A percentile compares a stretch with the other conserved stretches of the same genome.
phyloP scores from a whole-genome alignment of 805 yeast species.

The Kuraishia hungarica region DNA sequence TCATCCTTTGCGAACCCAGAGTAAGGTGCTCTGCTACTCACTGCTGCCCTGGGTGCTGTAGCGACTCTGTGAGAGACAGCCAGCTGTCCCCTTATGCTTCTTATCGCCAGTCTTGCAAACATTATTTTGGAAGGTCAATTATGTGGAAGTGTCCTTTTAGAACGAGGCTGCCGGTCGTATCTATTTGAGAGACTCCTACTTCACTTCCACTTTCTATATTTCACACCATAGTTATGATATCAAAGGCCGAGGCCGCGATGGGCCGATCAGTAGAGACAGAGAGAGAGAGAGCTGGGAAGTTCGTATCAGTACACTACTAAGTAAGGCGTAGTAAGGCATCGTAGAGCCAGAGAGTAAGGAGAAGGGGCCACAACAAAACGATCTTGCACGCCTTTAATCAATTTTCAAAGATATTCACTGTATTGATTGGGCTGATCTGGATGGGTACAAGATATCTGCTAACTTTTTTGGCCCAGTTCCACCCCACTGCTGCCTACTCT shows the following conservation, averaged over 20 bases:
- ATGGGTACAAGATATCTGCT: no score
- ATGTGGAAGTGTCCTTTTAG: no score
- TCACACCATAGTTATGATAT: neutral
- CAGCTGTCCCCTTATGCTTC: neutral
- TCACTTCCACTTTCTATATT: no score
- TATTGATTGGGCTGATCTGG: no score
- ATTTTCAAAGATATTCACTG: no score
- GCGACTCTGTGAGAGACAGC: neutral
- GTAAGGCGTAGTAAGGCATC: neutral
- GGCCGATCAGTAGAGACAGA: neutral
- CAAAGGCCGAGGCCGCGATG: neutral
- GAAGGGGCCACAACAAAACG: neutral
- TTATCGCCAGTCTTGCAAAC: neutral
- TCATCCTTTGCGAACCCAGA: conserved; percentile 8
- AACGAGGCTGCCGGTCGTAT: neutral
- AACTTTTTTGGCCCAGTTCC: no score
- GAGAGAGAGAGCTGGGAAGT: neutral
- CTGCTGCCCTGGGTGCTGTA: neutral
- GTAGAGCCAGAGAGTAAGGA: neutral
- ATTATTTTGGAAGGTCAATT: no score
- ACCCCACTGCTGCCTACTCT: no score
- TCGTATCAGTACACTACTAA: neutral
- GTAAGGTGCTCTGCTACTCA: neutral
- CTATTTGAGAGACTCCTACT: neutral
- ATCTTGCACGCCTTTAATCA: no score